phyloP scores from a whole-genome alignment of 2,329 filamentous ascomycete genomes.

The Fusarium pseudocircinatum region DNA sequence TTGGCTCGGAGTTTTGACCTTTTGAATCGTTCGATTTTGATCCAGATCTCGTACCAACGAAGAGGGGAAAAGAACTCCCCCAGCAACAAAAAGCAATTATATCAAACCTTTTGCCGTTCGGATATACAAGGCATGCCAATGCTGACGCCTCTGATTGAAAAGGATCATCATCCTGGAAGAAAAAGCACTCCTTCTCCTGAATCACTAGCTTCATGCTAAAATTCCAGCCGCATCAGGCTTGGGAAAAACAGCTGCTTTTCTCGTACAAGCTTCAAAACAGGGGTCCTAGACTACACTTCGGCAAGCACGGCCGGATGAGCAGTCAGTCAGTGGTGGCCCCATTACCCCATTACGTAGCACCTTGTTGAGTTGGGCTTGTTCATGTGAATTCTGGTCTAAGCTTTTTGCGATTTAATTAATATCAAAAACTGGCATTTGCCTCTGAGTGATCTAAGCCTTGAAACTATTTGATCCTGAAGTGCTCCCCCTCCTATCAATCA shows the following conservation, averaged over 20 bases:
- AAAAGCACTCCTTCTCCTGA: neutral
- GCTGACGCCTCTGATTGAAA: neutral
- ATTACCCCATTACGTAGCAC: neutral
- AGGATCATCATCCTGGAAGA: neutral
- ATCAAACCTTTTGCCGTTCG: neutral
- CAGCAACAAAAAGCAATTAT: neutral
- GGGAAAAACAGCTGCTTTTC: neutral
- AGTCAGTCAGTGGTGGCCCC: neutral
- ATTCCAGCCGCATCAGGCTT: neutral
- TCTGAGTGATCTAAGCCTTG: neutral
- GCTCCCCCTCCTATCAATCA: neutral
- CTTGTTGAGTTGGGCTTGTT: neutral
- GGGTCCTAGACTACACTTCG: neutral
- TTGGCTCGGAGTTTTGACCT: neutral
- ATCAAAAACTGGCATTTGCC: neutral
- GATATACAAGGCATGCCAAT: neutral
- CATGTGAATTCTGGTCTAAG: neutral
- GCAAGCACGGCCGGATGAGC: neutral
- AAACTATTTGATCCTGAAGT: neutral
- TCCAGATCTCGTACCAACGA: neutral
- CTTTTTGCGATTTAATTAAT: neutral
- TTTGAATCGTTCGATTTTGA: neutral
- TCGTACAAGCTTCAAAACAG: slow-evolving; percentile 4
- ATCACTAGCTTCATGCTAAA: neutral
- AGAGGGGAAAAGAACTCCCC: no score